Percentiles rank a stretch among this genome's conserved stretches.
These are phyloP conservation scores for Aspergillus chevalieri DNA, from an alignment of 2,329 filamentous ascomycete genomes.

Conservation along the genomic window DNA sequence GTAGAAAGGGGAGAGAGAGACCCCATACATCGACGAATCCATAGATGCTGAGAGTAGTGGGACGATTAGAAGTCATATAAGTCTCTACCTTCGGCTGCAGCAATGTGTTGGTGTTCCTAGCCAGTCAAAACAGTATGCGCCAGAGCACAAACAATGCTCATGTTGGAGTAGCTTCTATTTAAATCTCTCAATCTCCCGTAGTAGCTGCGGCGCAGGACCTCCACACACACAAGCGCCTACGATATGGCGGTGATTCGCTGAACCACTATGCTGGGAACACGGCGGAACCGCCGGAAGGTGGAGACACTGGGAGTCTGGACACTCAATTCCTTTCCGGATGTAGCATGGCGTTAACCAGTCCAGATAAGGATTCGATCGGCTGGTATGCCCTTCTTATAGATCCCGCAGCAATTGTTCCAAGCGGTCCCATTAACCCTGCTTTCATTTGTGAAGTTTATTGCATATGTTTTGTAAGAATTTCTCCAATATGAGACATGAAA, in stretches of 20 bases:
- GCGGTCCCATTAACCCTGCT: too few relatives aligned
- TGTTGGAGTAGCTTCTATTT: neutral
- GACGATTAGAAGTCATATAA: too few relatives aligned
- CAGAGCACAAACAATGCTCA: neutral
- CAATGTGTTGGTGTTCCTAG: neutral
- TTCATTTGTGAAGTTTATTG: too few relatives aligned
- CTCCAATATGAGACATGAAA: too few relatives aligned
- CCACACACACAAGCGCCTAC: neutral
- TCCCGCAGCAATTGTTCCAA: too few relatives aligned
- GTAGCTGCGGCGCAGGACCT: neutral
- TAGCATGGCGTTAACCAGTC: neutral
- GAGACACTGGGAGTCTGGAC: neutral
- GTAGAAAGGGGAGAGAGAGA: too few relatives aligned
- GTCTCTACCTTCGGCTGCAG: too few relatives aligned
- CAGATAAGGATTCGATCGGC: neutral
- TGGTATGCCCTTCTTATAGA: too few relatives aligned
- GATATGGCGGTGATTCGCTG: neutral
- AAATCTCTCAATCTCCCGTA: neutral
- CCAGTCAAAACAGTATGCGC: neutral
- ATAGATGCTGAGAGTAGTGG: too few relatives aligned
- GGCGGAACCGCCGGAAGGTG: neutral
- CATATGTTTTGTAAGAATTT: too few relatives aligned
- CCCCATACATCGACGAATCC: too few relatives aligned
- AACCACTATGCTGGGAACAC: neutral
- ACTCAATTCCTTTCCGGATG: neutral